Evolutionary conservation across 495 filamentous ascomycete genomes (phyloP).

Genomic region (Neurospora sp.): DNA sequence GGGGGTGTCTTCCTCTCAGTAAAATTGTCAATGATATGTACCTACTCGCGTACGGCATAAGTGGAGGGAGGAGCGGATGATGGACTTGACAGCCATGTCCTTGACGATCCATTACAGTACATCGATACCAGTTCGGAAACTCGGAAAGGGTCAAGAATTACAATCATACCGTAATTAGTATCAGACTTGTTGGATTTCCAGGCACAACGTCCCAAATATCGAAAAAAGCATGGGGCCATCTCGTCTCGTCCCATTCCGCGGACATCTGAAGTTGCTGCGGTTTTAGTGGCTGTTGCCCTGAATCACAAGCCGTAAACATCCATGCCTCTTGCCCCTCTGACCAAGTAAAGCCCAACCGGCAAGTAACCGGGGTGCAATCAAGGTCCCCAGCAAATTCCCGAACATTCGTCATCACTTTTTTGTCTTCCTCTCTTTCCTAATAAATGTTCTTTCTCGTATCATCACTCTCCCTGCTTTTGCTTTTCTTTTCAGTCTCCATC

Average conservation of each 20-base stretch:
- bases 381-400: slow-evolving; percentile 5
- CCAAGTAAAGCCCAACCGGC: neutral
- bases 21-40: neutral
- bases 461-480: neutral
- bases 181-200: neutral
- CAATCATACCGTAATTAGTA: neutral
- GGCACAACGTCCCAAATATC: neutral
- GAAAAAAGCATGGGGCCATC: neutral
- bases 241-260: neutral
- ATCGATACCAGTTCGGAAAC: neutral
- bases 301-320: neutral
- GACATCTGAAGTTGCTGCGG: neutral
- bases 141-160: neutral
- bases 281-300: neutral
- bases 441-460: neutral
- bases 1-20: neutral
- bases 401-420: slow-evolving; percentile 5
- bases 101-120: neutral
- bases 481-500: neutral
- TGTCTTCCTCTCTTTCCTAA: neutral
- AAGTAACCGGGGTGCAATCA: neutral
- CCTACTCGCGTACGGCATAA: neutral
- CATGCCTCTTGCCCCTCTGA: neutral
- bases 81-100: neutral
- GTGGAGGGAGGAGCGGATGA: neutral